A percentile compares a stretch with the other conserved stretches of the same genome.
These are phyloP conservation scores for Phialophora expanda DNA, from an alignment of 2,329 filamentous ascomycete genomes.

Conservation along the genomic window DNA sequence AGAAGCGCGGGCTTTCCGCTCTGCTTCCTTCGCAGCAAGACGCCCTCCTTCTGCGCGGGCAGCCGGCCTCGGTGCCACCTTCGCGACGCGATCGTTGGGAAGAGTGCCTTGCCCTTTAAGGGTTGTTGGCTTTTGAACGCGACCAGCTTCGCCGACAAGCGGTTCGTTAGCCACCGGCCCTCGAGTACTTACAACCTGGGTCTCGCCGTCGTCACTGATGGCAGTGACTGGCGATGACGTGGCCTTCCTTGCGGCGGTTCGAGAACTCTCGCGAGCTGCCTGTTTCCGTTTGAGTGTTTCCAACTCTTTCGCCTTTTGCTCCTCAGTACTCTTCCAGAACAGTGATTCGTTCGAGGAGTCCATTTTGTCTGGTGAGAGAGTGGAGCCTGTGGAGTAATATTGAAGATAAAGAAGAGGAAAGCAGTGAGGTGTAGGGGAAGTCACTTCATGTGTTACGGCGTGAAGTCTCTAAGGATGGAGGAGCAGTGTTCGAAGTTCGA, in stretches of 20 bases:
- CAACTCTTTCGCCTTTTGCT: neutral
- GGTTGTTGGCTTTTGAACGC: neutral
- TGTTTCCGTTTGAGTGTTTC: neutral
- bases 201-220: slow-evolving; percentile 9
- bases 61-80: neutral
- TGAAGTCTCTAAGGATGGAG: neutral
- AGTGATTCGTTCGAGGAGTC: neutral
- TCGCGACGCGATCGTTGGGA: neutral
- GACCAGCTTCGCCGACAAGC: neutral
- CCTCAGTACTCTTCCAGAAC: neutral
- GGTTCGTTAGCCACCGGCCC: neutral
- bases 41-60: neutral
- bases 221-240: neutral
- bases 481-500: neutral
- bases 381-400: neutral
- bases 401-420: neutral
- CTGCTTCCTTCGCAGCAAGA: neutral
- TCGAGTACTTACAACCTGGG: neutral
- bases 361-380: neutral
- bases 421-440: neutral
- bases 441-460: neutral
- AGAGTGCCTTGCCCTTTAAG: neutral
- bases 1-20: neutral
- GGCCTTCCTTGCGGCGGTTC: neutral
- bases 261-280: neutral